Evolutionary conservation across 2,329 filamentous ascomycete genomes (phyloP), one percentile per base, ranked within the genome.

Genomic region (Claviceps quebecensis): DNA sequence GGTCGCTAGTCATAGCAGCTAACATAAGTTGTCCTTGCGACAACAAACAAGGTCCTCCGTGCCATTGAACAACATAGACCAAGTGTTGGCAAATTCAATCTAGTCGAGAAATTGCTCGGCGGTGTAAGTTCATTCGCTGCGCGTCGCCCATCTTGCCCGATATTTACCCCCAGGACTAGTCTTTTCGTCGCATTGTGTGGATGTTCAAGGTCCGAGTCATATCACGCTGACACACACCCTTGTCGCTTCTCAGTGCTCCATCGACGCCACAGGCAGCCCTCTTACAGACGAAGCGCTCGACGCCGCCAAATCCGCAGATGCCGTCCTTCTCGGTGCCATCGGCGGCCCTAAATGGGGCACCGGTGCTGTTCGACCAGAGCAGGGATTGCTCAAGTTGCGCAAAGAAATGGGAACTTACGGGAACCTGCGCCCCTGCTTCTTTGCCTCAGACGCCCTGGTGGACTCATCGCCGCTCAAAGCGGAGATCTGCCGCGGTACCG

Each of bases 331-430:
- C 51, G 91, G 90, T 59, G 88, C 91, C 59, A 94, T 97, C 63
- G 91, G 91, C 59, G 91, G 91, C n/a, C 91, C 93, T 14, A 69
- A 96, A 87, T 97, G 90, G 88, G 90, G 90, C 55, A 93, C 88
- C 36, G 87, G 87, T 58, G 71, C 81, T 53, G 84, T 96, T 56
- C 87, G 90, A 45, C 91, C 91, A 1, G 91, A 97, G 68, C 87
- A 96, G 71, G 91, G 91, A 55, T 82, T 97, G 61, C 83, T 97
- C 55, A 80, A 75, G 59, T 86, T 97, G 50, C 88, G 91, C 71
- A 96, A 94, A 71, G 87, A 96, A 70, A 86, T 97, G 77, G 78
- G 79, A 63, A 88, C 91, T 52, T 97, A 94, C 71, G 91, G 90
- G 60, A 97, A 97, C 78, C 82, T 97, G 53, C 84, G 91, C 5